Base-by-base conservation (phyloP, 2,329 filamentous ascomycete species). In the Trichoderma brevicompactum region DNA sequence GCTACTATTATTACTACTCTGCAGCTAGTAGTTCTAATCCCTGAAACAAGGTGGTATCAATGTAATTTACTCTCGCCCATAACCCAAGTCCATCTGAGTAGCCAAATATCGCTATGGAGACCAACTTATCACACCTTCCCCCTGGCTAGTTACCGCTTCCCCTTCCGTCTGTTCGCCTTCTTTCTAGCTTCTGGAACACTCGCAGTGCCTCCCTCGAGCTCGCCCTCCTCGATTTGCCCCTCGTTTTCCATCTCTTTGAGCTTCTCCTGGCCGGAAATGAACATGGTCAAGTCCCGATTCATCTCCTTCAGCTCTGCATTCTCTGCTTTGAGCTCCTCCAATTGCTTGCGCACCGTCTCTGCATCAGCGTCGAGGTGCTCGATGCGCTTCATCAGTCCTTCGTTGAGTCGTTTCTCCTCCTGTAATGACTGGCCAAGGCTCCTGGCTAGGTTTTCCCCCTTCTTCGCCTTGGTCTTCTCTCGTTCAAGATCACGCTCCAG, bases 231-330 rank as follows among this genome's bases (percentile, higher is more conserved):
- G 40, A 85, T 71, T 69, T 82, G 75, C 0, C 85, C 87, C 69
- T 83, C 84, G 34, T 84, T 85, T 75, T 87, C 85, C 78, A 93
- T 79, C 76, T 89, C 85, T 79, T 86, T 89, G 71, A 97, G 78
- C 77, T 92, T 94, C 77, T 95, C 88, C 76, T 91, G 87, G 0
- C 92, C 90, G 19, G 88, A 91, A 66, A 97, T 94, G 73, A 94
- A 96, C 83, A 96, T 94, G 58, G 84, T 88, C 74, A 97, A 75
- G 75, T 97, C 94, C 13, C 91, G 85, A 74, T 97, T 96, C 83
- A 93, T 90, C 75, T 96, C 93, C 69, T 88, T 87, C 49, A 97
- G 78, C 70, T 96, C 92, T 44, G 80, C 83, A 69, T 91, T 90
- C 76, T 92, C 87, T 13, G 71, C 74, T 70, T 85, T 85, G 4